Evolutionary conservation across 2,329 filamentous ascomycete species (phyloP).

Genomic region (Emericellopsis cladophorae): DNA sequence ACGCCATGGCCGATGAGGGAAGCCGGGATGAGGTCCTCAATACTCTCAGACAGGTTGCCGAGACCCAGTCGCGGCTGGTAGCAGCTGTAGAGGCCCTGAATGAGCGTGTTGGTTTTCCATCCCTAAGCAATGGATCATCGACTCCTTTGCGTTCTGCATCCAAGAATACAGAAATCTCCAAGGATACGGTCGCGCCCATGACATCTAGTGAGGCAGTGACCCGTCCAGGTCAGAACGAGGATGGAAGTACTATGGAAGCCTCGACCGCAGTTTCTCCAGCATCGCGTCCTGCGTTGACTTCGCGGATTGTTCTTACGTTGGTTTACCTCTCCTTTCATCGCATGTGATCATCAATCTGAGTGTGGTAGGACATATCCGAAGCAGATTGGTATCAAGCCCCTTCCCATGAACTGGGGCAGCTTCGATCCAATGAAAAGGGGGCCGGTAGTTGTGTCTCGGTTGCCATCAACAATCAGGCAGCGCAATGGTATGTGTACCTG

Average conservation of each 20-base stretch:
- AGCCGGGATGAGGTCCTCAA: conserved; percentile 9
- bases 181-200: no score
- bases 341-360: conserved; percentile 1
- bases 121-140: not conserved
- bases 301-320: conserved; percentile 42
- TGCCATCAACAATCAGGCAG: conserved; percentile 60
- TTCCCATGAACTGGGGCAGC: conserved; percentile 79
- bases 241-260: conserved; percentile 8
- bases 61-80: conserved; percentile 26
- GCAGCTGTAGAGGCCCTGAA: conserved; percentile 25
- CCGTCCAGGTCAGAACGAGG: no score
- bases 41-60: conserved; percentile 25
- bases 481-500: conserved; percentile 54
- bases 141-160: no score
- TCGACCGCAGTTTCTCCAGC: conserved; percentile 13
- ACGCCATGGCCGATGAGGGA: not conserved
- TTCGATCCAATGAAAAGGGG: conserved; percentile 63
- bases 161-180: no score
- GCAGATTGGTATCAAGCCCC: conserved; percentile 86
- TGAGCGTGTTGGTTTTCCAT: conserved; percentile 10
- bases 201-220: no score
- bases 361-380: conserved; percentile 65
- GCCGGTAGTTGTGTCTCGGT: conserved; percentile 76
- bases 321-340: not conserved
- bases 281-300: conserved; percentile 33